These are phyloP conservation scores for Tremellales sp. DNA, from an alignment of 1,284 basidiomycete species.

Conservation along the genomic window DNA sequence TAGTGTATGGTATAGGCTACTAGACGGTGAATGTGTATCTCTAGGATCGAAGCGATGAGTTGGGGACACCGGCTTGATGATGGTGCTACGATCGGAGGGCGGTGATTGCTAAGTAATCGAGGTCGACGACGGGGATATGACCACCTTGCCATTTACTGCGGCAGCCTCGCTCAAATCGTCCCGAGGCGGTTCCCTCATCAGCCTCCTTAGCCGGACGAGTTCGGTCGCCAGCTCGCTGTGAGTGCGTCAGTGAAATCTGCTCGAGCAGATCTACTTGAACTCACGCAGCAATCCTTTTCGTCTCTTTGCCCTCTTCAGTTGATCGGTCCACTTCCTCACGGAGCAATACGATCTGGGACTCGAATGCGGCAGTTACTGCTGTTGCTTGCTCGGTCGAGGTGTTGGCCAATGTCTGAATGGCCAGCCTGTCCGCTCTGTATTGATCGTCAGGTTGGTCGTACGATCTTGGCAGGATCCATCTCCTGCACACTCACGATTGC, in stretches of 20 bases:
- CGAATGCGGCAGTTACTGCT: slow-evolving; percentile 16
- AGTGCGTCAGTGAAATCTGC: not conserved
- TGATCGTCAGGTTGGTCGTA: no score
- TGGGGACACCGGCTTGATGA: no score
- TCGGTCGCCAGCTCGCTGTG: slow-evolving; percentile 32
- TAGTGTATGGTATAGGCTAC: no score
- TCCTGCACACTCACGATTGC: slow-evolving; percentile 41
- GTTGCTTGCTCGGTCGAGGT: slow-evolving; percentile 18
- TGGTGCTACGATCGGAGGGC: no score
- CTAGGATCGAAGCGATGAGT: no score
- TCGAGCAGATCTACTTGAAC: slow-evolving; percentile 7
- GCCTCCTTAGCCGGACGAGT: slow-evolving; percentile 26
- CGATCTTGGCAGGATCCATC: no score
- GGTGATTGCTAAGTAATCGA: no score
- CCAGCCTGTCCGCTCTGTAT: slow-evolving; percentile 29
- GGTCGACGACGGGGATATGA: no score
- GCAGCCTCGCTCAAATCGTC: not conserved
- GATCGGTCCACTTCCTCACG: slow-evolving; percentile 24
- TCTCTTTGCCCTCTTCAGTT: slow-evolving; percentile 20
- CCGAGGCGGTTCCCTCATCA: slow-evolving; percentile 27
- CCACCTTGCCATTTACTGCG: not conserved
- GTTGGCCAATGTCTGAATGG: slow-evolving; percentile 23
- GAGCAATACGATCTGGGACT: slow-evolving; percentile 20
- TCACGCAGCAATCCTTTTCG: slow-evolving; percentile 29
- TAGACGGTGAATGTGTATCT: no score